phyloP scores from a whole-genome alignment of 306 rosid species.

The Delonix regia region DNA sequence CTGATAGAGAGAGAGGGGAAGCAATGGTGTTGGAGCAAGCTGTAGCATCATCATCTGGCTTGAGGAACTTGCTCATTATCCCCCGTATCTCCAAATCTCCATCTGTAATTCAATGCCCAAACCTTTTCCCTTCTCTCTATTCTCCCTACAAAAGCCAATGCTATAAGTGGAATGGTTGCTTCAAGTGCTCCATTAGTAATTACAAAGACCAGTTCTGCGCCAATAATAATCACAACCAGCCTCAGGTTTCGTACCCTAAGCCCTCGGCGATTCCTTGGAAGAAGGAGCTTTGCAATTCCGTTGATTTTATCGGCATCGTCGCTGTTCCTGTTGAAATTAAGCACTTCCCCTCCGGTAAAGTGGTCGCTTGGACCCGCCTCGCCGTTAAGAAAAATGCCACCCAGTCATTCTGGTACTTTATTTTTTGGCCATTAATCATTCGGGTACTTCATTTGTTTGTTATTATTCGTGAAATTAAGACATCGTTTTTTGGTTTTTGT shows the following conservation, averaged over 20 bases:
- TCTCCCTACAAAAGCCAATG: not conserved
- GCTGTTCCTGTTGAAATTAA: conserved; percentile 69
- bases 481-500: not conserved
- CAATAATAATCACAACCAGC: not conserved
- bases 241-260: conserved; percentile 47
- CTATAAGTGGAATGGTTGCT: not conserved
- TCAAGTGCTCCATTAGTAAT: conserved; percentile 48
- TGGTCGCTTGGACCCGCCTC: conserved; percentile 79
- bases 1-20: not conserved
- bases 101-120: conserved; percentile 1
- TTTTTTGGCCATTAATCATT: conserved; percentile 12
- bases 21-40: conserved; percentile 51
- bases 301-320: conserved; percentile 74
- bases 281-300: conserved; percentile 82
- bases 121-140: not conserved
- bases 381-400: conserved; percentile 76
- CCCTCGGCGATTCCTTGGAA: conserved; percentile 80
- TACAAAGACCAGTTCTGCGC: not conserved
- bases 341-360: conserved; percentile 77
- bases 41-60: conserved; percentile 24
- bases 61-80: conserved; percentile 27
- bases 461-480: not conserved
- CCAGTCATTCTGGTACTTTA: conserved; percentile 63
- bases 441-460: conserved; percentile 44
- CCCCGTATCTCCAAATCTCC: conserved; percentile 36